A percentile compares a stretch with the other conserved stretches of the same genome.
phyloP scores from a whole-genome alignment of 2,329 filamentous ascomycete genomes.

The Capronia americana region DNA sequence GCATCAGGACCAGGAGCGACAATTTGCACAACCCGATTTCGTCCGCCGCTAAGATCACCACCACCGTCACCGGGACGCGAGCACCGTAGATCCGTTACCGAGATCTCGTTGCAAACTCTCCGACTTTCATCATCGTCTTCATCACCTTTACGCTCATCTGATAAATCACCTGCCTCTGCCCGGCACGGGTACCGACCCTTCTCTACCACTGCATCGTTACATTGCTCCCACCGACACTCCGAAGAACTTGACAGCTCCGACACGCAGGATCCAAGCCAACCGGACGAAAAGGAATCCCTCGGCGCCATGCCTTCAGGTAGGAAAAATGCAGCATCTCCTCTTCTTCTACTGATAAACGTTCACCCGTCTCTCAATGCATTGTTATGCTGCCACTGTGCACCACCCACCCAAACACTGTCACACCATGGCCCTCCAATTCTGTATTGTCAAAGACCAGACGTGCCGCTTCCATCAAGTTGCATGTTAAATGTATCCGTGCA shows the following conservation, averaged over 20 bases:
- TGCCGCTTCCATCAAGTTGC: neutral
- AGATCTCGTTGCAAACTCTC: conserved; percentile 19
- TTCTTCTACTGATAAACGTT: conserved; percentile 8
- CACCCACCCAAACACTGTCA: neutral
- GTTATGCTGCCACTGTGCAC: conserved; percentile 2
- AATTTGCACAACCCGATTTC: neutral
- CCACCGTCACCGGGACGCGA: conserved; percentile 1
- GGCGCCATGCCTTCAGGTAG: conserved; percentile 30
- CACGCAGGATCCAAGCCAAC: neutral
- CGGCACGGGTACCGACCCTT: neutral
- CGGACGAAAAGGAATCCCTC: conserved; percentile 15
- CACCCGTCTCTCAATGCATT: neutral
- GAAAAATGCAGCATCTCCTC: conserved; percentile 8
- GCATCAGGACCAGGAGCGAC: neutral
- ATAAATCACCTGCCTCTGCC: conserved; percentile 17
- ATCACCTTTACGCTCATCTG: conserved; percentile 10
- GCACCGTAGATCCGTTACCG: conserved; percentile 25
- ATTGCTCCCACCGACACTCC: conserved; percentile 7
- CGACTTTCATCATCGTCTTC: conserved; percentile 15
- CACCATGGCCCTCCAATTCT: neutral
- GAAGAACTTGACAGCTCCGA: conserved; percentile 5
- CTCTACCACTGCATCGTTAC: conserved; percentile 6
- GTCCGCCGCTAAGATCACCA: conserved; percentile 3
- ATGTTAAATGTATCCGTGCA: neutral
- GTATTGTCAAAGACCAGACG: neutral